These are phyloP conservation scores for Silene latifolia DNA, from an alignment of 148 eudicot genomes.

Conservation along the genomic window DNA sequence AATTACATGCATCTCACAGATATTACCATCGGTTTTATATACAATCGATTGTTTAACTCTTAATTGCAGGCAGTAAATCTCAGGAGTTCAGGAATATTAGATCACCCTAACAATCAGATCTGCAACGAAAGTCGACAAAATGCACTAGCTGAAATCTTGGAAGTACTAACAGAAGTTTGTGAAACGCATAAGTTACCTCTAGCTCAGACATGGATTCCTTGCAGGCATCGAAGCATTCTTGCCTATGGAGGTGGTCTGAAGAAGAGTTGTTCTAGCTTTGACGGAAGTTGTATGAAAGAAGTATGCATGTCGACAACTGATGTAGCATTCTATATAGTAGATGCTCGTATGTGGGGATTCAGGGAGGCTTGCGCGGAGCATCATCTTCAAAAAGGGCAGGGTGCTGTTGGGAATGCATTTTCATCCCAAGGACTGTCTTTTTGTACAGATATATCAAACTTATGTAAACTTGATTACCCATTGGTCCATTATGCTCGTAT, in stretches of 20 bases:
- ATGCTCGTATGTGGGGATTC: conserved; percentile 90
- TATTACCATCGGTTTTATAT: no score
- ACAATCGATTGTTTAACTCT: conserved; percentile 12
- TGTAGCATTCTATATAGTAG: conserved; percentile 81
- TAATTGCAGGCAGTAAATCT: conserved; percentile 83
- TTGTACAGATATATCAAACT: conserved; percentile 63
- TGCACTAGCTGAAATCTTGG: conserved; percentile 85
- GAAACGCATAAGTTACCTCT: conserved; percentile 81
- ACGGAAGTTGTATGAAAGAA: conserved; percentile 86
- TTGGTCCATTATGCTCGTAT: conserved; percentile 91
- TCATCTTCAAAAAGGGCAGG: conserved; percentile 88
- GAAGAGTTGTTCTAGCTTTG: conserved; percentile 88
- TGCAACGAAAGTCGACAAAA: conserved; percentile 88
- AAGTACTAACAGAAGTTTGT: conserved; percentile 73
- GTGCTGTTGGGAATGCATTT: conserved; percentile 89
- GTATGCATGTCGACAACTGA: conserved; percentile 95
- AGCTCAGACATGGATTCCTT: conserved; percentile 98
- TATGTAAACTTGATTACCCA: conserved; percentile 80
- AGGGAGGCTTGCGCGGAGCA: conserved; percentile 94
- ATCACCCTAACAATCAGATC: conserved; percentile 73
- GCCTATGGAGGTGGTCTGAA: conserved; percentile 76
- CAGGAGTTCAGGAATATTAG: conserved; percentile 82
- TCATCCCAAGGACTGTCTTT: conserved; percentile 55
- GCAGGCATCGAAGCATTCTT: conserved; percentile 79
- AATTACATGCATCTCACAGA: no score